Base-by-base conservation (phyloP, 2,329 filamentous ascomycete genomes). In the Myriosclerotinia duriaeana region DNA sequence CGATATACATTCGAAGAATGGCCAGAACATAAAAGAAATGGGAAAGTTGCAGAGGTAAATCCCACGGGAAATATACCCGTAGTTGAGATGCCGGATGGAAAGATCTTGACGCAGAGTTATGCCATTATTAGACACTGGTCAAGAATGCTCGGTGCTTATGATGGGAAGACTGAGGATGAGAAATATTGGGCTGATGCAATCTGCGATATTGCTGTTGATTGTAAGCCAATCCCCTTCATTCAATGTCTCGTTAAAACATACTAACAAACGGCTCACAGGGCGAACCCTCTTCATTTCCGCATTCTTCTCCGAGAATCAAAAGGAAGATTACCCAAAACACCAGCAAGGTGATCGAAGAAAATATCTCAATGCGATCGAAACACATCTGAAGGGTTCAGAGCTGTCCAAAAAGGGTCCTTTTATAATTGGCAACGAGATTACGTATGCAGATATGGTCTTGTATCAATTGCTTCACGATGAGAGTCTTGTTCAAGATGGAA, bases 171-270 rank as follows among this genome's bases (percentile, higher is more conserved):
- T 0, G 73, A 76, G 59, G 74, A 74, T 26, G 74, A 76, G 66
- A 76, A 71, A 65, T 77, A 76, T 61, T 75, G 72, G 71, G 73
- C 71, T 20, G 75, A 77, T 71, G 69, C 63, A 9, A 74, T 77
- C 30, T 74, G 72, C 62, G 75, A 77, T 69, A 73, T 76, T 36
- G 74, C 70, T 30, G 66, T 72, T 53, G 60, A 63, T 22, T 54
- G 60, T 63, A 63, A 9, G 50, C 26, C 14, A 56, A 22, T 6
- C 42, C 12, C 42, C 12, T 48, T 59, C 40, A 48, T 59, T 17
- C 20, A 22, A 48, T 60, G 7, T 6, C 42, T 17, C 17, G 1
- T 22, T 12, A 7, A n/a, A 42, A 46, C 8, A 15, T 63, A 11
- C 50, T 44, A 6, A 63, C 48, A 6, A 30, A 30, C 14, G 9